A percentile compares a stretch with the other conserved stretches of the same genome.
These are phyloP conservation scores for Chlorophyllum brunneum DNA, from an alignment of 768 basidiomycete species.

Conservation along the genomic window DNA sequence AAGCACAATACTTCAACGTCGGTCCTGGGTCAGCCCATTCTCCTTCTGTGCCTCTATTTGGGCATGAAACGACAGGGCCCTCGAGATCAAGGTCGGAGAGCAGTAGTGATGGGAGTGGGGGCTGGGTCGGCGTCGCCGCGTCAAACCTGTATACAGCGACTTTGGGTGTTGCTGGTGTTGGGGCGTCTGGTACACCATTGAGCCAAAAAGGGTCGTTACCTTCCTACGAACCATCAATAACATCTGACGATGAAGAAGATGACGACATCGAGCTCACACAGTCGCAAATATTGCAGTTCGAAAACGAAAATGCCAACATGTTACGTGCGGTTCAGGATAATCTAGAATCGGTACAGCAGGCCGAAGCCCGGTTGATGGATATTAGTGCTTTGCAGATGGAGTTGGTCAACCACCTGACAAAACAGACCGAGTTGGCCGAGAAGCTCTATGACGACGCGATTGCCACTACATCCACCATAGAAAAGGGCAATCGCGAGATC, in stretches of 20 bases:
- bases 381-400: constrained; percentile 93
- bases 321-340: constrained; percentile 82
- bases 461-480: constrained; percentile 77
- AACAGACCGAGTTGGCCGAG: constrained; percentile 90
- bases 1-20: constrained; percentile 41
- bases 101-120: constrained; percentile 8
- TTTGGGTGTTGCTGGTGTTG: constrained; percentile 40
- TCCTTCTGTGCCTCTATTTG: constrained; percentile 16
- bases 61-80: constrained; percentile 19
- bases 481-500: constrained; percentile 87
- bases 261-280: constrained; percentile 80
- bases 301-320: constrained; percentile 86
- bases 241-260: constrained; percentile 55
- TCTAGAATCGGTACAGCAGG: constrained; percentile 85
- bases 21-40: constrained; percentile 26
- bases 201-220: constrained; percentile 12
- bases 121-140: constrained; percentile 58
- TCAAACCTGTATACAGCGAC: constrained; percentile 58
- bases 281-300: constrained; percentile 90
- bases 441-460: constrained; percentile 94
- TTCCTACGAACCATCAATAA: constrained; percentile 29
- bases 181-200: constrained; percentile 16
- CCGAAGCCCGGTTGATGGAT: constrained; percentile 88
- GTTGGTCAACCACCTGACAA: constrained; percentile 80
- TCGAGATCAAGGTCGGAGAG: constrained; percentile 29